Conservation (phyloP, 1,139 yeast species). For the Meyerozyma guilliermondii region DNA sequence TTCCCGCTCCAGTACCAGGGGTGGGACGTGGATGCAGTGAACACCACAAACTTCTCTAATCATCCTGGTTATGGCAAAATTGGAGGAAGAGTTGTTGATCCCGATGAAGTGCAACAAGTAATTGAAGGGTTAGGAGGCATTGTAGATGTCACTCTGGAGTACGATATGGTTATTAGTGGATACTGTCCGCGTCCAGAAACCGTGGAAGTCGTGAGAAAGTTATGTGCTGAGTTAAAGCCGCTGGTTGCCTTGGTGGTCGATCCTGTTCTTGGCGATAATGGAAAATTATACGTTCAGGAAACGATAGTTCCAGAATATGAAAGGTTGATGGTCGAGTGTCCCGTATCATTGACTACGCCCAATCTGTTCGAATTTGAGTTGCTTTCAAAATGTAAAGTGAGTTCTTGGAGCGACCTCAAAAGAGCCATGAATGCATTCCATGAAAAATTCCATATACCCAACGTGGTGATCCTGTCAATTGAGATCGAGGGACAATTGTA, state of each 20-base stretch:
- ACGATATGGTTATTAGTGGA: slow-evolving; percentile 66
- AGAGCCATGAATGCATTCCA: slow-evolving; percentile 19
- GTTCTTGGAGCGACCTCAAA: slow-evolving; percentile 17
- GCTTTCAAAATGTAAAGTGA: slow-evolving; percentile 20
- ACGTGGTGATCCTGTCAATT: slow-evolving; percentile 34
- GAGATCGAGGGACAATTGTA: slow-evolving; percentile 24
- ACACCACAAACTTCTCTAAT: slow-evolving; percentile 76
- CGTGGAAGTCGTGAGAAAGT: slow-evolving; percentile 33
- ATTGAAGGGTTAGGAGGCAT: neutral
- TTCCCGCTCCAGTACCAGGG: slow-evolving; percentile 74
- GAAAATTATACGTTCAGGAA: slow-evolving; percentile 31
- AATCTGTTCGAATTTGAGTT: slow-evolving; percentile 39
- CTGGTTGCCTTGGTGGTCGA: slow-evolving; percentile 31
- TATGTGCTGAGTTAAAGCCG: slow-evolving; percentile 25
- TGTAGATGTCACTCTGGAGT: slow-evolving; percentile 23
- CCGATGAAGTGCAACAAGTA: neutral
- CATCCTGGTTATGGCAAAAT: slow-evolving; percentile 75
- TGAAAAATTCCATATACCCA: slow-evolving; percentile 18
- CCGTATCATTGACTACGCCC: slow-evolving; percentile 32
- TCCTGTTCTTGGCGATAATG: slow-evolving; percentile 40
- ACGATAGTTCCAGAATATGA: slow-evolving; percentile 26
- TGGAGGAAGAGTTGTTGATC: slow-evolving; percentile 16
- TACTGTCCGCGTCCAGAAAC: slow-evolving; percentile 61
- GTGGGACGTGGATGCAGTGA: slow-evolving; percentile 81
- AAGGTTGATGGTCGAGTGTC: slow-evolving; percentile 21